These are phyloP conservation scores for Barnettozyma pratensis DNA, from an alignment of 805 yeast species.

Conservation along the genomic window DNA sequence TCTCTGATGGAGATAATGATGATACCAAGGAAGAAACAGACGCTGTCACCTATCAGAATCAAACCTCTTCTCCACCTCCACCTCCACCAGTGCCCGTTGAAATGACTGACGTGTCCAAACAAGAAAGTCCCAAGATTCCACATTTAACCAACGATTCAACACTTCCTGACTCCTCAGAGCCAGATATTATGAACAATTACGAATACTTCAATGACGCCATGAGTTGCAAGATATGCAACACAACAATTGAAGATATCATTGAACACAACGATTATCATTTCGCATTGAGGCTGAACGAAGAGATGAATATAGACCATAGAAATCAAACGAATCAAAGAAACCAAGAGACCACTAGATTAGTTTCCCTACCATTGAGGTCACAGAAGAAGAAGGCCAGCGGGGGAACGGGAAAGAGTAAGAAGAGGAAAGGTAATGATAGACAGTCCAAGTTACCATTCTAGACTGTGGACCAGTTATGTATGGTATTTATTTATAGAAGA, in stretches of 20 bases:
- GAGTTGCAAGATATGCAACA: constrained; percentile 9
- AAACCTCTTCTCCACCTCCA: too few species aligned
- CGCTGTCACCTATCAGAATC: not conserved
- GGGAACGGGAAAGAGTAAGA: not conserved
- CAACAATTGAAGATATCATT: constrained; percentile 18
- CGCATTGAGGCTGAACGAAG: constrained; percentile 44
- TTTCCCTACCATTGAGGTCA: too few species aligned
- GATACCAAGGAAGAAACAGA: not conserved
- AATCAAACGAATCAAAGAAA: not conserved
- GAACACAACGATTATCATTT: constrained; percentile 55
- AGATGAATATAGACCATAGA: constrained; percentile 5
- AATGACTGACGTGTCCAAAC: not conserved
- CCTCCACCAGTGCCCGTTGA: too few species aligned
- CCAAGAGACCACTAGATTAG: constrained; percentile 1
- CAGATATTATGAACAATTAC: constrained; percentile 1
- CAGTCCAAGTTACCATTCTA: constrained; percentile 23
- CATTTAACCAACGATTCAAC: not conserved
- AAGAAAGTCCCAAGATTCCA: not conserved
- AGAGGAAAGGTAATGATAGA: constrained; percentile 2
- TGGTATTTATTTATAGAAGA: too few species aligned
- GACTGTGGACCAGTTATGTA: not conserved
- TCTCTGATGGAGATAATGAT: not conserved
- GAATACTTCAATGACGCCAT: not conserved
- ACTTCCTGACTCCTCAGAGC: not conserved
- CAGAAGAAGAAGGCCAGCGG: constrained; percentile 1